A percentile compares a stretch with the other conserved stretches of the same genome.
phyloP scores from a whole-genome alignment of 2,329 filamentous ascomycete species.

The Colletotrichum cereale region DNA sequence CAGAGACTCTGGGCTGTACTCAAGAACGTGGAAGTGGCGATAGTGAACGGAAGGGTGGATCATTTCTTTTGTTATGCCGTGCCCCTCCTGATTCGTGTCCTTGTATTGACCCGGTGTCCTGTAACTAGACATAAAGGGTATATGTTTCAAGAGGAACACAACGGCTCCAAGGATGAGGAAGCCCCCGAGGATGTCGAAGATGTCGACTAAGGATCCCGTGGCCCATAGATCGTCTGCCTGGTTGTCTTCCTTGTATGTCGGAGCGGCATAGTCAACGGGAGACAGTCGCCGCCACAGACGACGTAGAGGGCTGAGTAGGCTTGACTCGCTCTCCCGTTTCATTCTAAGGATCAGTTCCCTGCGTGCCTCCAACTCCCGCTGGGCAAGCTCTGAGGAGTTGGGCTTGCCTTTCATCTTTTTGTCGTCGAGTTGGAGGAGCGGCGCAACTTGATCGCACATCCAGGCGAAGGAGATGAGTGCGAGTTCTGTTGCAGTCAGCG shows the following conservation, averaged over 20 bases:
- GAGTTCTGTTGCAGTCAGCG: conserved; percentile 21
- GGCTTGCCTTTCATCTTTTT: too few relatives aligned
- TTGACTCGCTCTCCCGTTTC: background rate
- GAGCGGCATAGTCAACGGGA: background rate
- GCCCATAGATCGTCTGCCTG: conserved; percentile 21
- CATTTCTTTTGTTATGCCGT: conserved; percentile 20
- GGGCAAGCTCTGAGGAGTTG: background rate
- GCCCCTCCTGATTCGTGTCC: background rate
- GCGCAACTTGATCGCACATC: conserved; percentile 35
- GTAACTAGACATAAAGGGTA: conserved; percentile 8
- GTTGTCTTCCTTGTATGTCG: background rate
- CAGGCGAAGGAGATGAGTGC: conserved; percentile 39
- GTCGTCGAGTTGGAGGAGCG: conserved; percentile 2
- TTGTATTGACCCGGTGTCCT: conserved; percentile 36
- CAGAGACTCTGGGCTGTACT: conserved; percentile 2
- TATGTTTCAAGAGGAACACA: conserved; percentile 6
- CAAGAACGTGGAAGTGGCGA: too few relatives aligned
- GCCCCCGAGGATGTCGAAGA: background rate
- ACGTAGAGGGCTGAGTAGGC: background rate
- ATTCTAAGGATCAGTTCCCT: background rate
- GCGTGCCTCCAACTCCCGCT: conserved; percentile 6
- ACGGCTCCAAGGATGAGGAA: background rate
- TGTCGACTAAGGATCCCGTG: conserved; percentile 19
- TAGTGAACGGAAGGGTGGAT: conserved; percentile 34
- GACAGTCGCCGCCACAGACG: background rate